Base-by-base conservation (phyloP, 129 eudicot genomes). In the Arctium lappa region DNA sequence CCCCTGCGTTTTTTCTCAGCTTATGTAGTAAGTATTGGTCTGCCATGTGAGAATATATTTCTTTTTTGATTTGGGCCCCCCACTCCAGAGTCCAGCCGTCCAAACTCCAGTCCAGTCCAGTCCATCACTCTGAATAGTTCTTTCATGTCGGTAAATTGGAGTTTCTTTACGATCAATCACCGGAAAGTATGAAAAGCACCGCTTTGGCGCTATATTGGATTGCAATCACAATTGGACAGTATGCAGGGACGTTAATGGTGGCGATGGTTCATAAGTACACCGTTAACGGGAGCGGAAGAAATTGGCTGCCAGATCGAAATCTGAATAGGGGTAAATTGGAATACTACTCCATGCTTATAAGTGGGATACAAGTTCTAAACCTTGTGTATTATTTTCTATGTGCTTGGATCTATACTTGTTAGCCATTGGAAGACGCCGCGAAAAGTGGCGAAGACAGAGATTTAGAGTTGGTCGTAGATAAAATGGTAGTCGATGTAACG, bases 161-260 rank as follows among this genome's bases (percentile, higher is more conserved):
- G 84, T 93, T 93, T 87, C 84, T 93, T 0, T 91, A 91, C n/a
- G 97, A 91, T 53, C 97, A 93, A 39, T 85, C 94, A 5, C 94
- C 98, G 0, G 97, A 93, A 63, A 93, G 98, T 76, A 93, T 93
- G 98, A 91, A 91, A 81, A 93, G 98, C 80, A 88, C 94, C 0
- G 94, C 90, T 0, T 79, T 87, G 44, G 97, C 98, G 4, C 79
- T 93, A 2, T 84, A 86, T 63, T 91, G 92, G 89, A 46, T 80
- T 0, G 89, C 89, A 0, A 77, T 74, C 32, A 87, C 90, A 0
- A 16, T 91, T 6, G 98, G 98, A n/a, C 89, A 87, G 68, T 93
- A 91, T 66, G 27, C 86, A 8, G 91, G 98, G 29, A 90, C 98
- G 9, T 75, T 88, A 3, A 76, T 93, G 91, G 98, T 91, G 73